Percentiles rank a stretch among this genome's conserved stretches.
These are phyloP conservation scores for Cutaneotrichosporon cutaneum DNA, from an alignment of 1,284 basidiomycete species.

Conservation along the genomic window DNA sequence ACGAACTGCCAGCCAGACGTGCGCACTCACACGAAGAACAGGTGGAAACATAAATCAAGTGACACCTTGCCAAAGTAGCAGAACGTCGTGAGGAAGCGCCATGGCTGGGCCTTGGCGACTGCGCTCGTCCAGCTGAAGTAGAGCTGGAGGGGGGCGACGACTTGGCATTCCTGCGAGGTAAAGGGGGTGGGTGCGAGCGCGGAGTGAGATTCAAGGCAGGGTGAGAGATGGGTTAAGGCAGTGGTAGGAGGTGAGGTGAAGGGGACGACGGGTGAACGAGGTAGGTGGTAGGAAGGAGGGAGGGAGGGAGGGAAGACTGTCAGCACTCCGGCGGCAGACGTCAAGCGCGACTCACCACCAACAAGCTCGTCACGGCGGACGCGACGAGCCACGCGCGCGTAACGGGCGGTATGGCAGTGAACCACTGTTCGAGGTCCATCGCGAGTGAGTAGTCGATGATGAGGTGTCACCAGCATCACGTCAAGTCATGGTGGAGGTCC, in stretches of 20 bases:
- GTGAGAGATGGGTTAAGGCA: too few species aligned
- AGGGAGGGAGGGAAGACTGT: neutral
- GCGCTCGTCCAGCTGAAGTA: conserved; percentile 86
- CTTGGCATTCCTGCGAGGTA: conserved; percentile 74
- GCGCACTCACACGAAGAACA: conserved; percentile 88
- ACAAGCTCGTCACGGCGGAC: conserved; percentile 72
- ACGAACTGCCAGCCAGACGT: neutral
- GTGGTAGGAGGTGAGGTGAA: neutral
- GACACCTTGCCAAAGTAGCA: conserved; percentile 93
- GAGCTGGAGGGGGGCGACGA: conserved; percentile 82
- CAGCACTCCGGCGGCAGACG: neutral
- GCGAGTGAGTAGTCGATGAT: conserved; percentile 22
- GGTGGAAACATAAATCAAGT: conserved; percentile 92
- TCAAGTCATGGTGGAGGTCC: neutral
- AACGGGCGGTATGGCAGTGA: conserved; percentile 82
- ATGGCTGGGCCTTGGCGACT: conserved; percentile 77
- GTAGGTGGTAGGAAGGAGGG: neutral
- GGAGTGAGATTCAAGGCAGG: too few species aligned
- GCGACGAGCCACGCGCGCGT: conserved; percentile 78
- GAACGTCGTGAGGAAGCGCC: conserved; percentile 87
- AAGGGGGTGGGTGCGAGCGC: too few species aligned
- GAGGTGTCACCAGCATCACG: neutral
- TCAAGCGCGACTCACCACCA: conserved; percentile 64
- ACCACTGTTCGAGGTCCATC: conserved; percentile 57
- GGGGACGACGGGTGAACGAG: neutral